Evolutionary conservation across 2,329 filamentous ascomycete genomes (phyloP), one percentile per base, ranked within the genome.

Genomic region (Ceratocystis eucalypticola): DNA sequence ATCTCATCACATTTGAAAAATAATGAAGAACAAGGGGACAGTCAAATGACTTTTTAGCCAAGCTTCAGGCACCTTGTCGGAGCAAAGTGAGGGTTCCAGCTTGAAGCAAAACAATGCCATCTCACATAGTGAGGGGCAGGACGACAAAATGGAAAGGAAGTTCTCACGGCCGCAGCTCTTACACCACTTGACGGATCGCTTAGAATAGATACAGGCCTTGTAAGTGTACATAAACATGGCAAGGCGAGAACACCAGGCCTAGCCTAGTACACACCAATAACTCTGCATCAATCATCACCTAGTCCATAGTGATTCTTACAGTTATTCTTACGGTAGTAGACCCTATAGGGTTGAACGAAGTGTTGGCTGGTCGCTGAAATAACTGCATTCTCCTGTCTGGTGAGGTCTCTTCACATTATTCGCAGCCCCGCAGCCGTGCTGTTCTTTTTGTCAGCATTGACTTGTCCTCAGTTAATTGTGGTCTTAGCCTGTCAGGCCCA

Each of bases 191-290:
- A 33, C 61, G 46, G 15, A 48, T 63, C 61, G 61, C 61, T 50
- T 63, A 33, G 22, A 63, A n/a, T 30, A 63, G 22, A 63, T 45
- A 48, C 61, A 46, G 46, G 61, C 25, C 61, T 63, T 30, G n/a
- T 63, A 8, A 46, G 45, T 12, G 33, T 50, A 53, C 12, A 15
- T 22, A 25, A 53, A 25, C 48, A 53, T 25, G 48, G 22, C 6
- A 25, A 8, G 17, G 5, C 15, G 5, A 46, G 46, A 5, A 22
- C 61, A 25, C 15, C 33, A 2, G 22, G 33, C 28, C n/a, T 17
- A 44, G 5, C 15, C n/a, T 10, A 7, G 37, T 2, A 22, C 33
- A 62, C 37, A 4, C 7, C 46, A 53, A 53, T 25, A 25, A n/a
- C 48, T 3, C 25, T 5, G 48, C 45, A 12, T 10, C n/a, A 48